Conservation (phyloP, 164 flowering plant species). For the Tetracentron sinense region DNA sequence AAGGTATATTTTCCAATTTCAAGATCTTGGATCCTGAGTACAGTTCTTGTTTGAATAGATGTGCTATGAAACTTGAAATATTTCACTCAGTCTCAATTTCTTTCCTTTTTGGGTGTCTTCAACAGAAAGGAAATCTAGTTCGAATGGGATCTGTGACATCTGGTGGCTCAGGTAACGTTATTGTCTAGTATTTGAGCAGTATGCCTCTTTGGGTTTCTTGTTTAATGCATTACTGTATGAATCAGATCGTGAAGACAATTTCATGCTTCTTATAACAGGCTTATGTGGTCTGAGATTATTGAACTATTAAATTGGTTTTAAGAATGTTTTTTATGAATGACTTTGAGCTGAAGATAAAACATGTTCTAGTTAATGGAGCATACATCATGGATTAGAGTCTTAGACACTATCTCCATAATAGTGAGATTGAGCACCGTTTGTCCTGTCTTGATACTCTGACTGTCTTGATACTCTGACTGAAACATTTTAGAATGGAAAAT, state of each 20-base stretch:
- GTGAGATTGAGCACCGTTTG: no score
- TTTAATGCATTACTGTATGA: background rate
- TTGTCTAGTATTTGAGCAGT: background rate
- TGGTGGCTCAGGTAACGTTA: conserved; percentile 50
- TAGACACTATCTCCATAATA: no score
- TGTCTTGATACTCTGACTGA: no score
- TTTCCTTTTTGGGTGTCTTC: conserved; percentile 1
- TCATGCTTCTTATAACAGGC: background rate
- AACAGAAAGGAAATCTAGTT: conserved; percentile 53
- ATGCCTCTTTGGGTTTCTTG: background rate
- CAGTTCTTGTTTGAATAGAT: background rate
- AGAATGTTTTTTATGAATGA: no score
- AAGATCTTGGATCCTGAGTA: conserved; percentile 5
- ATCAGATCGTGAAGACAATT: background rate
- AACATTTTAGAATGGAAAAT: no score
- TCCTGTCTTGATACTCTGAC: no score
- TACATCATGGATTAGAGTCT: no score
- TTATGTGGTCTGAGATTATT: no score
- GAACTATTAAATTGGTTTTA: no score
- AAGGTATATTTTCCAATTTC: conserved; percentile 39
- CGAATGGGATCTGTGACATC: conserved; percentile 71
- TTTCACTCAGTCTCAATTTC: background rate
- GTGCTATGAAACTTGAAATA: conserved; percentile 1
- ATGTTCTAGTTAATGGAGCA: no score
- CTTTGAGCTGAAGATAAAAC: no score